These are phyloP conservation scores for Kwoniella dendrophila DNA, from an alignment of 768 basidiomycete species.

Conservation along the genomic window DNA sequence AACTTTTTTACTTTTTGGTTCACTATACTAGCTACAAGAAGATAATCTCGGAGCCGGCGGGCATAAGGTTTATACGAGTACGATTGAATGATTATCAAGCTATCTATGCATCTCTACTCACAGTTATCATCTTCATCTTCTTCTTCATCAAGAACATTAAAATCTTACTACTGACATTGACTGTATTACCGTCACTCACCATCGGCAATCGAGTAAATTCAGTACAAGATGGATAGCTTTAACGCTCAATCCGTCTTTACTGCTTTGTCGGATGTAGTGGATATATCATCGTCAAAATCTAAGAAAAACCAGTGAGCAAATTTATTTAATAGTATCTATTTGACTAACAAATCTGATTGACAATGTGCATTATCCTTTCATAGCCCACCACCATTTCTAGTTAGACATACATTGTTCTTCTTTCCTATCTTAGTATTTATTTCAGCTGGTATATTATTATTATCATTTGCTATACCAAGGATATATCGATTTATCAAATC, in stretches of 20 bases:
- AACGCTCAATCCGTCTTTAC: conserved; percentile 19
- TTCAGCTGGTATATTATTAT: conserved; percentile 56
- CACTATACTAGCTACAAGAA: no score
- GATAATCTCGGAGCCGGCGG: no score
- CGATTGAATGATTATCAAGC: no score
- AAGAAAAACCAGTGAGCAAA: conserved; percentile 18
- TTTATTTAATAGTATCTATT: neutral
- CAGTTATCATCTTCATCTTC: no score
- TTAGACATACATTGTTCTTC: conserved; percentile 52
- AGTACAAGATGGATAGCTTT: conserved; percentile 12
- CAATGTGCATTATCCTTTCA: neutral
- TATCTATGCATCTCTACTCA: no score
- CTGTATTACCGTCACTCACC: neutral
- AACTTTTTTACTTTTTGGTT: no score
- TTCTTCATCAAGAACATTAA: no score
- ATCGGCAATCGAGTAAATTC: neutral
- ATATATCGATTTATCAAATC: conserved; percentile 34
- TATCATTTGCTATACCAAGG: conserved; percentile 49
- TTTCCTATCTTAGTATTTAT: conserved; percentile 57
- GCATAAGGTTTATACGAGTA: no score
- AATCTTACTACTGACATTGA: no score
- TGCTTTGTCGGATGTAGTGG: conserved; percentile 15
- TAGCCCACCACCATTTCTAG: conserved; percentile 35
- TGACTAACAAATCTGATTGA: no score
- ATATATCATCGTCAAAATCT: conserved; percentile 1